Percentiles rank a stretch among this genome's conserved stretches.
These are phyloP conservation scores for Lavandula angustifolia DNA, from an alignment of 257 asterid species.

Conservation along the genomic window DNA sequence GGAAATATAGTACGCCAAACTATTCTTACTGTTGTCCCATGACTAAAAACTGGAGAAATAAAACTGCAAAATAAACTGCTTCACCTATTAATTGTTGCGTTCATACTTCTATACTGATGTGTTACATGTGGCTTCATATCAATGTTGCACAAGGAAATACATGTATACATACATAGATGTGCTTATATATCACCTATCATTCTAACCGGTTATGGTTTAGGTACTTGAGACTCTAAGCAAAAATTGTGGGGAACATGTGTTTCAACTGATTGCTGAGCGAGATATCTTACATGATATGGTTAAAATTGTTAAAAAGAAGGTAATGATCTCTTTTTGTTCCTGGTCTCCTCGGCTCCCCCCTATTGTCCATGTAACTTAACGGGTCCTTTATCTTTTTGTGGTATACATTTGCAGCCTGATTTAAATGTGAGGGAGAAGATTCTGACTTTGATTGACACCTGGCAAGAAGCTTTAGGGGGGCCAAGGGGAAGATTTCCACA, in stretches of 20 bases:
- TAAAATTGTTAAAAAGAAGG: slow-evolving; percentile 94
- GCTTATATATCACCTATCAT: not conserved
- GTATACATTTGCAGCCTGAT: slow-evolving; percentile 73
- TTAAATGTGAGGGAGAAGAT: slow-evolving; percentile 94
- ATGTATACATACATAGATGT: not conserved
- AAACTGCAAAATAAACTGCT: no score
- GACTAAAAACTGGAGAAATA: no score
- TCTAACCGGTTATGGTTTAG: slow-evolving; percentile 52
- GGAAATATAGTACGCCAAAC: no score
- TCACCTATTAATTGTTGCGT: no score
- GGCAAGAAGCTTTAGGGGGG: slow-evolving; percentile 98
- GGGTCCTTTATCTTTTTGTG: slow-evolving; percentile 18
- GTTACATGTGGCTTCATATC: no score
- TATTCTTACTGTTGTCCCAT: no score
- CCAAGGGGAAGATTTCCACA: slow-evolving; percentile 86
- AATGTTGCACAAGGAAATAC: no score
- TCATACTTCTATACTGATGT: no score
- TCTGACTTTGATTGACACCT: slow-evolving; percentile 75
- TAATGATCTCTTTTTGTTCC: slow-evolving; percentile 23
- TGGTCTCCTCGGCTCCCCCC: slow-evolving; percentile 7
- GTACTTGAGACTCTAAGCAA: slow-evolving; percentile 95
- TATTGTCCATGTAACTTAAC: not conserved
- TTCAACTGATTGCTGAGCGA: slow-evolving; percentile 87
- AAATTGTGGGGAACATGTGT: slow-evolving; percentile 89
- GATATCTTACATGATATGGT: slow-evolving; percentile 94